Conservation (phyloP, 345 rosid species). For the Diplotaxis tenuifolia region DNA sequence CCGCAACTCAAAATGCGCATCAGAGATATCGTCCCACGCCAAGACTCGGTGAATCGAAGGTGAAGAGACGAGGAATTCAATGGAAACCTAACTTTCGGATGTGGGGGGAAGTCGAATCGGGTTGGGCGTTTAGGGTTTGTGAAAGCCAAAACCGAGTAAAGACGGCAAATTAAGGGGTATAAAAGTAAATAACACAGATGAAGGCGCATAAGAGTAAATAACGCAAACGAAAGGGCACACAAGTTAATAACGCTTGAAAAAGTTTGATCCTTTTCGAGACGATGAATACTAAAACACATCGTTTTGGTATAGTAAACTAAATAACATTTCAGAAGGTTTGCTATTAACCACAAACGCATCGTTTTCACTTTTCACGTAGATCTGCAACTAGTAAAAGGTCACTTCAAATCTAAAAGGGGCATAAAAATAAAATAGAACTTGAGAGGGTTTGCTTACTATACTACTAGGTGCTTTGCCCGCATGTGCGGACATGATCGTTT, state of each 20-base stretch:
- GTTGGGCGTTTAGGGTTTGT: constrained; percentile 37
- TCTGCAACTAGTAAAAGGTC: no score
- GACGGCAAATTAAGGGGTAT: constrained; percentile 20
- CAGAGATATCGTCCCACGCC: constrained; percentile 22
- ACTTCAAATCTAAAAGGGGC: no score
- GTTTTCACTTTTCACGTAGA: no score
- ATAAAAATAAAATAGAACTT: no score
- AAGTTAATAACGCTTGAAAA: background rate
- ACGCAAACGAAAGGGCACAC: no score
- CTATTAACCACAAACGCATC: no score
- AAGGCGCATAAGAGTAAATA: no score
- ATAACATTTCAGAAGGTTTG: no score
- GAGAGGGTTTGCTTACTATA: no score
- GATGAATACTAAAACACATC: background rate
- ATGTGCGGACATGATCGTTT: no score
- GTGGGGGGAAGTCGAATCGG: background rate
- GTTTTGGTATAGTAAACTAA: no score
- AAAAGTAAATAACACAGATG: constrained; percentile 8
- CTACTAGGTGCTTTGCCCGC: no score
- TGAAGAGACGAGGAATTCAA: constrained; percentile 4
- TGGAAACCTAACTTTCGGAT: constrained; percentile 11
- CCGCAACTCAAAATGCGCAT: constrained; percentile 35
- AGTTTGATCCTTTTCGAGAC: background rate
- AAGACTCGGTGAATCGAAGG: constrained; percentile 26
- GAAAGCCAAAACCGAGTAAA: constrained; percentile 10